Percentiles rank a stretch among this genome's conserved stretches.
These are phyloP conservation scores for Globisporangium spiculum DNA, from an alignment of 352 stramenopile genomes.

Conservation along the genomic window DNA sequence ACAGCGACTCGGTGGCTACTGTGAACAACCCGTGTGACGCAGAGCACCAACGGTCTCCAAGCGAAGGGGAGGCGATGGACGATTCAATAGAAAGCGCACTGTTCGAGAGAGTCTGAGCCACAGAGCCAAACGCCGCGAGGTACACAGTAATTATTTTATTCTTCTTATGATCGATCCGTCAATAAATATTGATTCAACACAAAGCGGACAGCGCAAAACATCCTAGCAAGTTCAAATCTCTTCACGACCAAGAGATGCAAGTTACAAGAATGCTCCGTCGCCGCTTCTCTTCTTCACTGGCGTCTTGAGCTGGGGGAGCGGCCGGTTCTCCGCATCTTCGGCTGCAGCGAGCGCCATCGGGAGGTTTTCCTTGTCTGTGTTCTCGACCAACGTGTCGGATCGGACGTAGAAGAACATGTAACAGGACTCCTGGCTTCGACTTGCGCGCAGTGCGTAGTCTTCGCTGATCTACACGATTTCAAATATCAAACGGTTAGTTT, in stretches of 20 bases:
- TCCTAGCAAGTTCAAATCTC: not conserved
- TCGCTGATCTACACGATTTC: conserved; percentile 54
- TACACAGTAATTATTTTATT: conserved; percentile 14
- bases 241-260: not conserved
- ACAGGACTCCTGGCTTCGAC: conserved; percentile 77
- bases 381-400: conserved; percentile 20
- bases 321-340: conserved; percentile 2
- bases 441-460: conserved; percentile 71
- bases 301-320: conserved; percentile 21
- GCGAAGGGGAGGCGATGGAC: not conserved
- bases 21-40: not conserved
- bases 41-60: not conserved
- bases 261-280: conserved; percentile 35
- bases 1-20: not conserved
- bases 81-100: not conserved
- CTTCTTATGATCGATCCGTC: conserved; percentile 6
- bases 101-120: not conserved
- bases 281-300: conserved; percentile 16
- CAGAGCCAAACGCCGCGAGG: conserved; percentile 2
- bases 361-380: conserved; percentile 67
- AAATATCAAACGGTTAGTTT: not conserved
- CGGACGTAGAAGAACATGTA: conserved; percentile 89
- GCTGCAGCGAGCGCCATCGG: conserved; percentile 20
- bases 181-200: conserved; percentile 17
- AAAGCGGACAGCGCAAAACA: not conserved